Base-by-base conservation (phyloP, 2,329 filamentous ascomycete species). In the Ophiostoma pallidulum region DNA sequence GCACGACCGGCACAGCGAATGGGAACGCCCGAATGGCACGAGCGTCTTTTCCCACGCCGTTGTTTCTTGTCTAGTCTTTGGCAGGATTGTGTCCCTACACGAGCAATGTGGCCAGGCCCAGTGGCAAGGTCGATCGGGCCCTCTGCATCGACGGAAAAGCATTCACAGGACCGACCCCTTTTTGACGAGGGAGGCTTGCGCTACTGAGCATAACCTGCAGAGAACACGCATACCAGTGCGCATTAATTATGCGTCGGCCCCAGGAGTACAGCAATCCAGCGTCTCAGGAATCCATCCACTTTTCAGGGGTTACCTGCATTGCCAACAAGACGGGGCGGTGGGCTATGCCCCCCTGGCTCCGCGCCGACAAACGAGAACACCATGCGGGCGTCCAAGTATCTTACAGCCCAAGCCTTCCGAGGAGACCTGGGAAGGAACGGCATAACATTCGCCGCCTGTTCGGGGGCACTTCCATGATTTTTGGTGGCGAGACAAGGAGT, bases 291-390 rank as follows among this genome's bases (percentile, higher is more conserved):
- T 12, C 32, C 44, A 47, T 41, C 44, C 44, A 47, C 44, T 41
- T 40, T 47, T 47, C 44, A 47, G 44, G 44, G 44, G 44, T 16
- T n/a, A 28, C 28, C 44, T 35, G 44, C 44, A 47, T 39, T 46
- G n/a, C 43, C 35, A 46, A 46, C 43, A 38, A 26, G 43, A 24
- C 14, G 28, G 24, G n/a, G 33, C 28, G 40, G 43, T 32, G 43
- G 43, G 36, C 43, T 46, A 36, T 39, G 43, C 29, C 36, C 28
- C 22, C 26, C 24, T 16, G 43, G 24, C 39, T 39, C 43, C 43
- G 41, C 32, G 18, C 9, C n/a, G n/a, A 37, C 42, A 33, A 45
- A 6, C n/a, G n/a, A 32, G 29, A 33, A 28, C 29, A 33, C 28
- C 40, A 42, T 22, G 12, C 22, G 28, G 32, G 40, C 40, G 16